Percentiles rank a stretch among this genome's conserved stretches.
phyloP scores from a whole-genome alignment of 129 eudicot genomes.

The Centella asiatica region DNA sequence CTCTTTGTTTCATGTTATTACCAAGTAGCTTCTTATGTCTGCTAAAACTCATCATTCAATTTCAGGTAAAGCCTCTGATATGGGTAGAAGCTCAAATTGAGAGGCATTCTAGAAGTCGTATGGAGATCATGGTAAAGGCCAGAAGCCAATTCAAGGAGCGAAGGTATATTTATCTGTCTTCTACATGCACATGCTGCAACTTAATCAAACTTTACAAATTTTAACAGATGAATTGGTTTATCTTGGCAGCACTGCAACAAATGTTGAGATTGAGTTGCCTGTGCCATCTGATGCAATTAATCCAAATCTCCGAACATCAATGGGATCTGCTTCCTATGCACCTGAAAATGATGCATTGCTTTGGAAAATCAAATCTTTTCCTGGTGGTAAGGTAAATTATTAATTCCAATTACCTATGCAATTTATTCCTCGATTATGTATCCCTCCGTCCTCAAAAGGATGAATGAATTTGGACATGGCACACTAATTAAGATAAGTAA shows the following conservation, averaged over 20 bases:
- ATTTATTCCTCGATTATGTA: background rate
- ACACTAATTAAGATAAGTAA: too few relatives aligned
- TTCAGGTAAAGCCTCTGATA: conserved; percentile 93
- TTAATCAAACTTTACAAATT: background rate
- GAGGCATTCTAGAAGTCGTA: conserved; percentile 93
- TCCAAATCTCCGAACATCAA: conserved; percentile 85
- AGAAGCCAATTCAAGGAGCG: conserved; percentile 98
- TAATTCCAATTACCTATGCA: background rate
- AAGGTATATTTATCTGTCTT: conserved; percentile 36
- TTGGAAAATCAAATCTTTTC: conserved; percentile 95
- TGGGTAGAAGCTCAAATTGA: conserved; percentile 99
- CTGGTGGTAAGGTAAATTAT: conserved; percentile 84
- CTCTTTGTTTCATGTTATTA: conserved; percentile 1
- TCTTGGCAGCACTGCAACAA: conserved; percentile 76
- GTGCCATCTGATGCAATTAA: conserved; percentile 89
- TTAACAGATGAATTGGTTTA: conserved; percentile 13
- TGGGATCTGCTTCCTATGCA: conserved; percentile 95
- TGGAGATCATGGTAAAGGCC: conserved; percentile 83
- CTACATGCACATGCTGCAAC: background rate
- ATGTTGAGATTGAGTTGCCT: conserved; percentile 93
- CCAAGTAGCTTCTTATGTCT: conserved; percentile 2
- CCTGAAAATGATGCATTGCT: conserved; percentile 88
- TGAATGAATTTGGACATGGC: too few relatives aligned
- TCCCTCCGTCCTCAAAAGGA: too few relatives aligned
- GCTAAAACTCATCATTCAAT: background rate